phyloP scores from a whole-genome alignment of 1,284 basidiomycete genomes.

The Austroboletus niveus region DNA sequence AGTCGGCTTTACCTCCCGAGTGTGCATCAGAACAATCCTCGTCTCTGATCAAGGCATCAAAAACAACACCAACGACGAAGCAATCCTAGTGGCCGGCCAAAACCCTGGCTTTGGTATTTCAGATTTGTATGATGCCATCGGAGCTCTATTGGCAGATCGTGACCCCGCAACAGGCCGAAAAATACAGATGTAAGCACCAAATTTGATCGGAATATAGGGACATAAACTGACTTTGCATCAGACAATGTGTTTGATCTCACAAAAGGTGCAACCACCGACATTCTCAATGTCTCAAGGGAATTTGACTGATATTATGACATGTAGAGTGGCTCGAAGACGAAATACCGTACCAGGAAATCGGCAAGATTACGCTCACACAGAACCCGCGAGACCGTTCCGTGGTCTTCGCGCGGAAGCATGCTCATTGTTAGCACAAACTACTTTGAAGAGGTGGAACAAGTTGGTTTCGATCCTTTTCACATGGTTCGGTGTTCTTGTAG shows the following conservation, averaged over 20 bases:
- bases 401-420: not conserved
- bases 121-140: slow-evolving; percentile 39
- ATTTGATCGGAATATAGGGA: not conserved
- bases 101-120: slow-evolving; percentile 39
- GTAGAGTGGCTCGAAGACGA: slow-evolving; percentile 32
- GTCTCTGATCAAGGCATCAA: slow-evolving; percentile 19
- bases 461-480: slow-evolving; percentile 20
- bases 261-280: slow-evolving; percentile 23
- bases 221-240: slow-evolving; percentile 3
- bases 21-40: slow-evolving; percentile 11
- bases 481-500: slow-evolving; percentile 8
- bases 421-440: slow-evolving; percentile 15
- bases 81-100: slow-evolving; percentile 32
- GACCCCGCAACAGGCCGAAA: slow-evolving; percentile 35
- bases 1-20: not conserved
- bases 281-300: not conserved
- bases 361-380: slow-evolving; percentile 34
- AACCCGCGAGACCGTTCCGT: slow-evolving; percentile 31
- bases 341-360: slow-evolving; percentile 38
- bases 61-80: slow-evolving; percentile 35
- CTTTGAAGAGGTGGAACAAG: slow-evolving; percentile 25
- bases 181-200: slow-evolving; percentile 23
- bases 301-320: not conserved
- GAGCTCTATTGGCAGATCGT: slow-evolving; percentile 36
- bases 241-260: slow-evolving; percentile 41